Percentiles rank a stretch among this genome's conserved stretches.
phyloP scores from a whole-genome alignment of 257 asterid genomes.

The Rhazya stricta region DNA sequence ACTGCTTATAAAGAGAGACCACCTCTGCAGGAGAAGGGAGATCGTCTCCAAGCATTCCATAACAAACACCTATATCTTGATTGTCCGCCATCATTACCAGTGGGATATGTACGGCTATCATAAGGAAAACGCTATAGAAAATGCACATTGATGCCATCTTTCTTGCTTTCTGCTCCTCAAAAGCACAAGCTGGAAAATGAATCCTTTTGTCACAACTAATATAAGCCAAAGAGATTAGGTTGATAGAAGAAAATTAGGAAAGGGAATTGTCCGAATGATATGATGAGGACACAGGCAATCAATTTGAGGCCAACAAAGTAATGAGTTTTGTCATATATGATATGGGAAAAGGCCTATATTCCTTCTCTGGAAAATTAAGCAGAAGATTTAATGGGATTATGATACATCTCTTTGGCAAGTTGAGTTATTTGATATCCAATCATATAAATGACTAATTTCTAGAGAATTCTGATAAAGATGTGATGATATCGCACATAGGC shows the following conservation, averaged over 20 bases:
- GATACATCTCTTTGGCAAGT: not conserved
- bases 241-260: too few relatives aligned
- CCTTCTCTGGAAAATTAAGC: not conserved
- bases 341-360: not conserved
- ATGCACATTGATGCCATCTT: not conserved
- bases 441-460: too few relatives aligned
- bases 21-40: slow-evolving; percentile 27
- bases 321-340: not conserved
- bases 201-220: not conserved
- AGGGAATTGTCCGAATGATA: not conserved
- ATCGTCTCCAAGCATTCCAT: slow-evolving; percentile 34
- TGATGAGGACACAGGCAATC: not conserved
- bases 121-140: not conserved
- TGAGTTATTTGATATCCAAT: too few relatives aligned
- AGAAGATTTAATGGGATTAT: not conserved
- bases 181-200: not conserved
- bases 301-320: not conserved
- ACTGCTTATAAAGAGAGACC: slow-evolving; percentile 24
- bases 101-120: not conserved
- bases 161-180: not conserved
- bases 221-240: not conserved
- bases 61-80: slow-evolving; percentile 28
- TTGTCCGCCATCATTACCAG: not conserved
- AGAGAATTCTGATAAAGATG: too few relatives aligned
- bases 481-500: too few relatives aligned